These are phyloP conservation scores for Ganoderma boninense DNA, from an alignment of 1,284 basidiomycete genomes.

Conservation along the genomic window DNA sequence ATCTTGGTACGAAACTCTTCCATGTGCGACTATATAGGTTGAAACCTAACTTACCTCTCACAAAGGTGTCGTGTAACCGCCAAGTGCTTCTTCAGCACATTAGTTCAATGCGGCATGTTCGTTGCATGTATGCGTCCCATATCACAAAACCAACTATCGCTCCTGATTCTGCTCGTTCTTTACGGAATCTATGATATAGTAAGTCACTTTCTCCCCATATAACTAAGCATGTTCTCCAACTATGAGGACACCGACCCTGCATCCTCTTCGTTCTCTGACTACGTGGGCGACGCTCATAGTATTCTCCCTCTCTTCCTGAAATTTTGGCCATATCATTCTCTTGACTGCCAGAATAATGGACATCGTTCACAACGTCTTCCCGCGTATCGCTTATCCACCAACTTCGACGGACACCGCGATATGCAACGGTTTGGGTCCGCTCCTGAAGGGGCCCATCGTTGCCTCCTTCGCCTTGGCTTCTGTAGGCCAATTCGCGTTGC, in stretches of 20 bases:
- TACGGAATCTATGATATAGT: neutral
- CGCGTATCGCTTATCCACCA: neutral
- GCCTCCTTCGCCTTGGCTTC: slow-evolving; percentile 32
- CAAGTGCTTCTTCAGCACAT: neutral
- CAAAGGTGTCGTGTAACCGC: neutral
- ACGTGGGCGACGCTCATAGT: neutral
- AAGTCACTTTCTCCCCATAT: neutral
- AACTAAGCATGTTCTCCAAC: neutral
- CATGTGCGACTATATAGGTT: neutral
- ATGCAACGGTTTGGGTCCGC: slow-evolving; percentile 24
- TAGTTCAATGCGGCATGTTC: neutral
- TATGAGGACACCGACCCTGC: neutral
- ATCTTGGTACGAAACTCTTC: neutral
- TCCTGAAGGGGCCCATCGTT: slow-evolving; percentile 27
- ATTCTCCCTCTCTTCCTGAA: neutral
- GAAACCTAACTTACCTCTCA: neutral
- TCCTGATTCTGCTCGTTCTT: neutral
- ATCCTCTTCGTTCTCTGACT: neutral
- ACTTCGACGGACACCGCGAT: neutral
- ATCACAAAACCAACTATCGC: neutral
- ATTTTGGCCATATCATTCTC: neutral
- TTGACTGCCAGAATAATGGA: neutral
- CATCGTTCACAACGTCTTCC: neutral
- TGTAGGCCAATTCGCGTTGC: slow-evolving; percentile 31
- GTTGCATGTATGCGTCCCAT: neutral